Evolutionary conservation across 805 yeast genomes (phyloP).

Genomic region (Wickerhamiella brachini): DNA sequence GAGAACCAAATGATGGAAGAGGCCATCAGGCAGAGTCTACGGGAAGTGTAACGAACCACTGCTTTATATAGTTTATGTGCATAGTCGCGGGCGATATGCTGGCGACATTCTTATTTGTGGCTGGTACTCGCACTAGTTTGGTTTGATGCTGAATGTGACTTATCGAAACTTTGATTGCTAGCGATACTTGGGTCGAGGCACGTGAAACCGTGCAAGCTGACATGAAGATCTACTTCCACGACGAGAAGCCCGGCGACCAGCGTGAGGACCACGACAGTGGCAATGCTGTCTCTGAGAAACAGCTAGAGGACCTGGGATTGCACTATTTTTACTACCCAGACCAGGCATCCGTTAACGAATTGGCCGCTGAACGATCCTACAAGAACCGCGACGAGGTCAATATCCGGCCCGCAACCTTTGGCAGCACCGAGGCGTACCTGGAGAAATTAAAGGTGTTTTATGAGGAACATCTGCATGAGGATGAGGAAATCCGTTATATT

Average conservation of each 20-base stretch:
- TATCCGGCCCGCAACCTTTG: constrained; percentile 46
- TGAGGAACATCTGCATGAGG: constrained; percentile 86
- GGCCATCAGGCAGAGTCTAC: constrained; percentile 16
- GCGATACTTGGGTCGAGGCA: neutral
- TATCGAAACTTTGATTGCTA: too few species aligned
- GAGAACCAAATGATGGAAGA: constrained; percentile 17
- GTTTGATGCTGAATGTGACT: too few species aligned
- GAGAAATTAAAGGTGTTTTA: constrained; percentile 57
- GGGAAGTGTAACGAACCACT: neutral
- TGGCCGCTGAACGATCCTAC: constrained; percentile 62
- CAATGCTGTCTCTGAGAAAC: constrained; percentile 33
- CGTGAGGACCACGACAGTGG: constrained; percentile 36
- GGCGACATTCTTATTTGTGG: too few species aligned
- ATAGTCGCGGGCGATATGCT: neutral
- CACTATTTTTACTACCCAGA: constrained; percentile 40
- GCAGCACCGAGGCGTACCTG: constrained; percentile 43
- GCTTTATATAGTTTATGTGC: neutral
- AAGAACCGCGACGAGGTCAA: constrained; percentile 64
- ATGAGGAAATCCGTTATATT: constrained; percentile 88
- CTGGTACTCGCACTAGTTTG: too few species aligned
- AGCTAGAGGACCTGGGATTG: constrained; percentile 52
- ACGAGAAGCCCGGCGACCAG: constrained; percentile 15
- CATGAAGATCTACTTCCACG: constrained; percentile 18
- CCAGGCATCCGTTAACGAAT: constrained; percentile 39
- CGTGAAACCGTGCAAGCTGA: neutral